Evolutionary conservation across 2,329 filamentous ascomycete species (phyloP).

Genomic region (Apiospora phragmitis): DNA sequence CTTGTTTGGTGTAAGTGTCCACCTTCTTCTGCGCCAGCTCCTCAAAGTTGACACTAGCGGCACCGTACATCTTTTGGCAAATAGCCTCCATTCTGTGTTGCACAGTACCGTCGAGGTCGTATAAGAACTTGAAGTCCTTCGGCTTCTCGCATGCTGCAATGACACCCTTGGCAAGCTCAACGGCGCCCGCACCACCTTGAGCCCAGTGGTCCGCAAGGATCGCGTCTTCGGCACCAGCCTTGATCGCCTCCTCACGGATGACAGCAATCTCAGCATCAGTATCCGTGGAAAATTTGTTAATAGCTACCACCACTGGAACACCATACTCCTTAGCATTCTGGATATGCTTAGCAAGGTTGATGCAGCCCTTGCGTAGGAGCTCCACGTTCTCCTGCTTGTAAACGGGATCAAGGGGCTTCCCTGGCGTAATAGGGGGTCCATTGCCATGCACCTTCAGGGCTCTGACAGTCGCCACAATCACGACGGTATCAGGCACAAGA

Average conservation of each 20-base stretch:
- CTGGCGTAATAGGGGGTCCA: conserved; percentile 88
- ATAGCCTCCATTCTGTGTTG: conserved; percentile 91
- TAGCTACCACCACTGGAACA: conserved; percentile 91
- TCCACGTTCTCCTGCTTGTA: conserved; percentile 95
- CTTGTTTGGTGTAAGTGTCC: conserved; percentile 89
- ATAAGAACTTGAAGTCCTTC: conserved; percentile 86
- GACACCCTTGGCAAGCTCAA: conserved; percentile 86
- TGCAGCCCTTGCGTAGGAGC: conserved; percentile 82
- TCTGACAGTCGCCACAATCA: conserved; percentile 92
- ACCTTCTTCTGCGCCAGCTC: conserved; percentile 95
- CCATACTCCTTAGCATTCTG: conserved; percentile 86
- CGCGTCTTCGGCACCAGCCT: conserved; percentile 90
- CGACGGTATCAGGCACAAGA: conserved; percentile 87
- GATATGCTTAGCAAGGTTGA: conserved; percentile 96
- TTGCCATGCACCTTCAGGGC: conserved; percentile 97
- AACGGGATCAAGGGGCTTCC: conserved; percentile 79
- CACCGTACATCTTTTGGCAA: conserved; percentile 92
- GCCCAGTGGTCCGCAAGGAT: conserved; percentile 97
- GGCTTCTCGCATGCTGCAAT: conserved; percentile 80
- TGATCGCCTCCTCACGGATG: conserved; percentile 85
- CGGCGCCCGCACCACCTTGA: conserved; percentile 85
- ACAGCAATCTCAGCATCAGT: conserved; percentile 89
- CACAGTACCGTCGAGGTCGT: conserved; percentile 73
- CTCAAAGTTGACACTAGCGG: conserved; percentile 85
- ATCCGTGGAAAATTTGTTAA: conserved; percentile 95